Base-by-base conservation (phyloP, 495 filamentous ascomycete species). In the Daldinia caldariorum region DNA sequence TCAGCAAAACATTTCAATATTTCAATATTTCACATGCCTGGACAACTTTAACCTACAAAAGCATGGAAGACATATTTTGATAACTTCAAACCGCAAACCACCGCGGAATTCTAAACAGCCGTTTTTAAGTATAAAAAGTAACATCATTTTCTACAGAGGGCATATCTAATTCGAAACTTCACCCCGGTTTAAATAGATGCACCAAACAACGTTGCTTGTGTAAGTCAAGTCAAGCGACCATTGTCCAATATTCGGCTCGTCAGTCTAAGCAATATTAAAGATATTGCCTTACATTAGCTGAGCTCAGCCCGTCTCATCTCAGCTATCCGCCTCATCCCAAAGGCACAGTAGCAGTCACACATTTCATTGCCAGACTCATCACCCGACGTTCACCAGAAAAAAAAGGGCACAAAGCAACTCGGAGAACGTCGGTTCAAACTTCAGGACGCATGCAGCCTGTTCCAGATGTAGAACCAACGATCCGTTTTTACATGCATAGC, bases 401-500 rank as follows among this genome's bases (percentile, higher is more conserved):
- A 26, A 26, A 39, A 53, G 29, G 16, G 43, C 7, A 12, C 7
- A 18, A 39, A n/a, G 14, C 38, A 34, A 38, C 20, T 43, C 69
- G 55, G 63, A 22, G 60, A 71, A 59, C 37, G 39, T 60, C 59
- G 55, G 53, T 39, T 53, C 22, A 53, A 26, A 26, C 1, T 26
- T n/a, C n/a, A n/a, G 13, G 49, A 31, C 49, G n/a, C 41, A 58
- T 61, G 58, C 63, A 47, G 58, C 29, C 39, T 34, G 22, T 51
- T 38, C 22, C 55, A 67, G 14, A 62, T 54, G 35, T 41, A 58
- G 22, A 16, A 56, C 49, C 47, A 54, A 57, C 49, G 22, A 32
- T 26, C 50, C 58, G 22, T 61, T 32, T 39, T 16, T 51, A 61
- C 62, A n/a, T 67, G 63, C 69, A 71, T 71, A 71, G 16, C 69